Conservation (phyloP, 2,329 filamentous ascomycete species). For the Grosmannia serpens region DNA sequence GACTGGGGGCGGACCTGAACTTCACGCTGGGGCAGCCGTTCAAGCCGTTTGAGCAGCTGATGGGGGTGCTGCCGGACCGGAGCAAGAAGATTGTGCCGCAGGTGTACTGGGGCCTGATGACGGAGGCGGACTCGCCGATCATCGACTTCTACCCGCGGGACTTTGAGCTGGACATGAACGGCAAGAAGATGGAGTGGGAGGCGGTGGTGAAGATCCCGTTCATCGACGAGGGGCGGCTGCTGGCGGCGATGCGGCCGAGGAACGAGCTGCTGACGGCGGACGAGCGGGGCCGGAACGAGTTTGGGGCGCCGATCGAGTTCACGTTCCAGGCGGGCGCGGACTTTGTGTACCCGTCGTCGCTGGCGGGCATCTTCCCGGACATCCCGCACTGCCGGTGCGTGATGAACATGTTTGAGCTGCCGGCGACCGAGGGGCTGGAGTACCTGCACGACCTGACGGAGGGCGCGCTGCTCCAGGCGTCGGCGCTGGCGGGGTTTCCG, state of each 20-base stretch:
- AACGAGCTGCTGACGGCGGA: slow-evolving; percentile 66
- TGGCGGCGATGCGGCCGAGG: slow-evolving; percentile 76
- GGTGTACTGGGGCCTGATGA: slow-evolving; percentile 89
- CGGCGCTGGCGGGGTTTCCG: slow-evolving; percentile 88
- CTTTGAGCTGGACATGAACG: slow-evolving; percentile 98
- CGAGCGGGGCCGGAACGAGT: slow-evolving; percentile 75
- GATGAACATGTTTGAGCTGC: slow-evolving; percentile 92
- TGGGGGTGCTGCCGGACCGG: slow-evolving; percentile 94
- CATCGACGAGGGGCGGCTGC: slow-evolving; percentile 80
- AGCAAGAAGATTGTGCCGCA: slow-evolving; percentile 91
- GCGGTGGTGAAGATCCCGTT: slow-evolving; percentile 98
- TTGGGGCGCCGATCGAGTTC: slow-evolving; percentile 88
- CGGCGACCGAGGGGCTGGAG: slow-evolving; percentile 80
- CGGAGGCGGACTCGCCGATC: slow-evolving; percentile 77
- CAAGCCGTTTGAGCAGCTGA: slow-evolving; percentile 87
- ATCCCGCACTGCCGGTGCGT: slow-evolving; percentile 79
- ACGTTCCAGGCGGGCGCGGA: slow-evolving; percentile 68
- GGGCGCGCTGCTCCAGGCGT: slow-evolving; percentile 68
- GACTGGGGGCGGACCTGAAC: slow-evolving; percentile 74
- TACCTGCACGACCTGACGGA: slow-evolving; percentile 74
- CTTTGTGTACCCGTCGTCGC: slow-evolving; percentile 76
- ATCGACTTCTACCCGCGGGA: slow-evolving; percentile 97
- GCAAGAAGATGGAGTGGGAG: slow-evolving; percentile 99
- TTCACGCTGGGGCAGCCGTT: slow-evolving; percentile 95
- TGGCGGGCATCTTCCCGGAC: slow-evolving; percentile 84